phyloP scores from a whole-genome alignment of 2,329 filamentous ascomycete genomes.

The Ophiostoma sp. region DNA sequence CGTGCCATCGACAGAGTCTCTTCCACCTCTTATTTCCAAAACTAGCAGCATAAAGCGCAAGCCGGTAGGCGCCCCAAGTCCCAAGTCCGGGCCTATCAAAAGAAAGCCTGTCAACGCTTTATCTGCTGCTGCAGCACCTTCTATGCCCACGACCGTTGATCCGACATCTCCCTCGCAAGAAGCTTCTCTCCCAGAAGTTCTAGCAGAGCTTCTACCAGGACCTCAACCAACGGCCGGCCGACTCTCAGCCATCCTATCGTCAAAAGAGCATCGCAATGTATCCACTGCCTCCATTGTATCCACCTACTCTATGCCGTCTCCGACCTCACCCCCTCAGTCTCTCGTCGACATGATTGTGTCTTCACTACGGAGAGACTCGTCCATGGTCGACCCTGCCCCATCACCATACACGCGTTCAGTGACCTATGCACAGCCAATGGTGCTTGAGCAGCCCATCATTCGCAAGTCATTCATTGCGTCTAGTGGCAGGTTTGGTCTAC shows the following conservation, averaged over 20 bases:
- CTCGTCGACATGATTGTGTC: background rate
- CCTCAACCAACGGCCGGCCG: background rate
- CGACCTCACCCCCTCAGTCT: background rate
- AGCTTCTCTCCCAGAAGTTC: too few species aligned
- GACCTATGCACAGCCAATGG: background rate
- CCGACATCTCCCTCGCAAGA: background rate
- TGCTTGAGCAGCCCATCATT: background rate
- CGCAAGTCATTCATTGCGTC: background rate
- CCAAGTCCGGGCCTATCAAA: background rate
- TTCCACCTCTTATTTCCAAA: background rate
- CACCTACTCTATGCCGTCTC: background rate
- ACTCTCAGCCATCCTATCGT: background rate
- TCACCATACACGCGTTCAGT: background rate
- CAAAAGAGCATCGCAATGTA: background rate
- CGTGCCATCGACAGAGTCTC: background rate
- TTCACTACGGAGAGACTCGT: background rate
- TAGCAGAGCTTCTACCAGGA: background rate
- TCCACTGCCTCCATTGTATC: background rate
- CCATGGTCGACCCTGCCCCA: background rate
- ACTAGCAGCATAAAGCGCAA: background rate
- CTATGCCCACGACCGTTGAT: background rate
- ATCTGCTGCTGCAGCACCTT: background rate
- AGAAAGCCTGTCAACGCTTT: background rate
- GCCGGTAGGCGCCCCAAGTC: background rate
- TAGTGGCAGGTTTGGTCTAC: background rate